phyloP scores from a whole-genome alignment of 164 flowering plant genomes.

The Hamamelis virginiana region DNA sequence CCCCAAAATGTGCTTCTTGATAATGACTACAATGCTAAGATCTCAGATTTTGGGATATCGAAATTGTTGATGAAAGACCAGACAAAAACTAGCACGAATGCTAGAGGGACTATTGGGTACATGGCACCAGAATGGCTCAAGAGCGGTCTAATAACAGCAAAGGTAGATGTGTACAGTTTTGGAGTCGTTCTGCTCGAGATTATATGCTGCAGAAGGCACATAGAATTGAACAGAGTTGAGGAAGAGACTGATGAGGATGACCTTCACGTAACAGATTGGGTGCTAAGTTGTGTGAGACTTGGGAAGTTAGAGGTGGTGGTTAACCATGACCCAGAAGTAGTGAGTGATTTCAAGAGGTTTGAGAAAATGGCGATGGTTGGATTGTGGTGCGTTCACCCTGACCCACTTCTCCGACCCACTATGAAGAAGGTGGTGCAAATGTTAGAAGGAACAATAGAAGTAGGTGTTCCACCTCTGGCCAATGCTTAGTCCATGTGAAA shows the following conservation, averaged over 20 bases:
- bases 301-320: slow-evolving; percentile 8
- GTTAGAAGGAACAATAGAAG: slow-evolving; percentile 11
- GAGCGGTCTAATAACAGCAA: slow-evolving; percentile 23
- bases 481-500: too few relatives aligned
- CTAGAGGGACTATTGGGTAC: slow-evolving; percentile 31
- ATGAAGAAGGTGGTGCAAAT: slow-evolving; percentile 8
- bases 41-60: slow-evolving; percentile 35
- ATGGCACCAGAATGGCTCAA: slow-evolving; percentile 36
- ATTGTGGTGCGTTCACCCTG: slow-evolving; percentile 9
- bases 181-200: slow-evolving; percentile 28
- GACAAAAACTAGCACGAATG: slow-evolving; percentile 22
- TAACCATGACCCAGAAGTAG: slow-evolving; percentile 1
- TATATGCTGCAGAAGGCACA: slow-evolving; percentile 25
- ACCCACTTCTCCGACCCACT: slow-evolving; percentile 7
- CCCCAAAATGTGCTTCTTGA: slow-evolving; percentile 28
- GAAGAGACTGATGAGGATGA: slow-evolving; percentile 8
- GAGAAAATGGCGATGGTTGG: slow-evolving; percentile 14
- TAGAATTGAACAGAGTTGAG: slow-evolving; percentile 16
- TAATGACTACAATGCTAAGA: slow-evolving; percentile 20
- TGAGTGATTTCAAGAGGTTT: slow-evolving; percentile 12
- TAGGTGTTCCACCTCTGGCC: slow-evolving; percentile 6
- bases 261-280: slow-evolving; percentile 20
- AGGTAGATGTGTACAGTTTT: slow-evolving; percentile 28
- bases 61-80: slow-evolving; percentile 28
- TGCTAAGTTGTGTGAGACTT: slow-evolving; percentile 7